These are phyloP conservation scores for Jimgerdemannia lactiflua DNA, from an alignment of 192 early-diverging fungal species.

Conservation along the genomic window DNA sequence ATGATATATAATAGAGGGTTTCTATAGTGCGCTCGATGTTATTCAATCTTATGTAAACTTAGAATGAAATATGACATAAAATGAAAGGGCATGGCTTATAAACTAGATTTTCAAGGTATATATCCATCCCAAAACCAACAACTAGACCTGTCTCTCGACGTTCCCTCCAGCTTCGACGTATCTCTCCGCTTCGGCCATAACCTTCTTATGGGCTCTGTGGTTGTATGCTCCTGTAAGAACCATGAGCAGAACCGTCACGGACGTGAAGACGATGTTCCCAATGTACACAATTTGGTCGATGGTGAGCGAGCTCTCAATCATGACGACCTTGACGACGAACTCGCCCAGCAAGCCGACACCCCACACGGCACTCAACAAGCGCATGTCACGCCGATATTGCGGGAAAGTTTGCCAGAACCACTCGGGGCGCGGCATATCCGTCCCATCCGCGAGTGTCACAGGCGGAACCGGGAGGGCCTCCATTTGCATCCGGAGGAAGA, in stretches of 20 bases:
- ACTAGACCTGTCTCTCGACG: no score
- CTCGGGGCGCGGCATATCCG: slow-evolving; percentile 25
- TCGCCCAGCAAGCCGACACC: slow-evolving; percentile 39
- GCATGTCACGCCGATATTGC: slow-evolving; percentile 28
- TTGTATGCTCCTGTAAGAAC: neutral
- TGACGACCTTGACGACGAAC: slow-evolving; percentile 30
- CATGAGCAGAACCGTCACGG: slow-evolving; percentile 2
- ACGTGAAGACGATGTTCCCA: slow-evolving; percentile 29
- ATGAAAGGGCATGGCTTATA: no score
- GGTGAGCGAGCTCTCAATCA: slow-evolving; percentile 20
- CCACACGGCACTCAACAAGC: slow-evolving; percentile 30
- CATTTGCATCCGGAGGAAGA: slow-evolving; percentile 33
- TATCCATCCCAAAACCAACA: no score
- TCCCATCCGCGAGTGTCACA: slow-evolving; percentile 27
- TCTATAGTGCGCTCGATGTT: no score
- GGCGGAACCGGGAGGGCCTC: slow-evolving; percentile 28
- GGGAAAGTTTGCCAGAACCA: slow-evolving; percentile 34
- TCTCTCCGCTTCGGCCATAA: neutral
- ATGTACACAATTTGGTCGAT: slow-evolving; percentile 34
- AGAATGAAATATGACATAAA: no score
- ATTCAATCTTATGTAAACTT: no score
- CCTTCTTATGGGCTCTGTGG: neutral
- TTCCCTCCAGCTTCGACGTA: neutral
- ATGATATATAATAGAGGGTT: no score
- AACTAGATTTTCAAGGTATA: no score